Percentiles rank a stretch among this genome's conserved stretches.
phyloP scores from a whole-genome alignment of 2,329 filamentous ascomycete genomes.

The Coniella lustricola region DNA sequence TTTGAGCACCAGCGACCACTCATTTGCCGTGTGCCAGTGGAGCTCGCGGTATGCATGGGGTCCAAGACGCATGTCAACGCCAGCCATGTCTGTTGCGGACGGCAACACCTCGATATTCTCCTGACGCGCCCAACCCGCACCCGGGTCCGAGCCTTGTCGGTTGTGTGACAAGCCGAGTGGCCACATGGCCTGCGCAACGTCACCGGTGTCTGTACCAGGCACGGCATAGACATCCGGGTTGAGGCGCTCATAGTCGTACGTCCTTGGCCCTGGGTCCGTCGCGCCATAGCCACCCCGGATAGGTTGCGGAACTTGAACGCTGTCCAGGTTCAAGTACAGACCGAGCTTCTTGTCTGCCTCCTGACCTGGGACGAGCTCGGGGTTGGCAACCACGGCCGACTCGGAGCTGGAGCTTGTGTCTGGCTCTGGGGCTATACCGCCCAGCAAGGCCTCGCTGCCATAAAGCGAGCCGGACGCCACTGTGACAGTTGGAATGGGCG shows the following conservation, averaged over 20 bases:
- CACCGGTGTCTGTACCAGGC: conserved; percentile 44
- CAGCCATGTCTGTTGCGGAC: conserved; percentile 43
- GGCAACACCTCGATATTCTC: conserved; percentile 47
- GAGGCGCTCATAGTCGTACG: conserved; percentile 38
- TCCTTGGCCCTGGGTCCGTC: conserved; percentile 46
- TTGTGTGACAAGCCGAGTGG: conserved; percentile 46
- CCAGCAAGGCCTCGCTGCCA: conserved; percentile 32
- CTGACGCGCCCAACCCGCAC: conserved; percentile 47
- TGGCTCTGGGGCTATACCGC: conserved; percentile 32
- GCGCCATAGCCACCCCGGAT: conserved; percentile 43
- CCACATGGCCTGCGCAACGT: conserved; percentile 43
- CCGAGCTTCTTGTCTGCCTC: conserved; percentile 42
- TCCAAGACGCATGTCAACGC: conserved; percentile 53
- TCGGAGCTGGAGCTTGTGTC: conserved; percentile 26
- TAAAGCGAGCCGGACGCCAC: conserved; percentile 33
- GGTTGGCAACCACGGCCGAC: conserved; percentile 31
- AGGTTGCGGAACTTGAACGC: conserved; percentile 45
- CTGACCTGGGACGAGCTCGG: conserved; percentile 42
- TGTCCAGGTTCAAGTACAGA: conserved; percentile 46
- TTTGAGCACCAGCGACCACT: conserved; percentile 48
- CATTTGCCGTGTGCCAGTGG: conserved; percentile 52
- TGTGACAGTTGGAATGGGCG: conserved; percentile 32
- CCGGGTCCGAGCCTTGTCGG: conserved; percentile 33
- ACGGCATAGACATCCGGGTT: conserved; percentile 49
- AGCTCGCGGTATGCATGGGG: conserved; percentile 54